These are phyloP conservation scores for Barnettozyma salicaria DNA, from an alignment of 805 yeast species.

Conservation along the genomic window DNA sequence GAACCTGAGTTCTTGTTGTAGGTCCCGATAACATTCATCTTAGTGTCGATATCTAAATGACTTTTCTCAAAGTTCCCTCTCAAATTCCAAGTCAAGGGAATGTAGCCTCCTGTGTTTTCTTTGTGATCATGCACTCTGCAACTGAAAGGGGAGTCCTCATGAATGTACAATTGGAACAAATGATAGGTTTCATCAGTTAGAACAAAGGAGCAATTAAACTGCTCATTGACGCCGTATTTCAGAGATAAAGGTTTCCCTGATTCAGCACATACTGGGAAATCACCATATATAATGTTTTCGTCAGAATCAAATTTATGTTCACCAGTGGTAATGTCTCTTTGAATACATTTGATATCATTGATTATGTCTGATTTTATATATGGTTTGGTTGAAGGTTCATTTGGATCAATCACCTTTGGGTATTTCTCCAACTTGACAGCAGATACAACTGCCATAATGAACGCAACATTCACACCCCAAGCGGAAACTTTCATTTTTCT, in stretches of 20 bases:
- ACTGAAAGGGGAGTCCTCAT: slow-evolving; percentile 70
- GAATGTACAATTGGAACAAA: slow-evolving; percentile 67
- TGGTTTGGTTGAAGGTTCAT: slow-evolving; percentile 9
- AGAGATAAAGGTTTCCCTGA: slow-evolving; percentile 55
- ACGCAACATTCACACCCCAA: neutral
- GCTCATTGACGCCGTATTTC: slow-evolving; percentile 43
- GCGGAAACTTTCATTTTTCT: too few relatives aligned
- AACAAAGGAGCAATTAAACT: slow-evolving; percentile 52
- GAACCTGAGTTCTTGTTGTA: slow-evolving; percentile 25
- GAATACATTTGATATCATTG: slow-evolving; percentile 48
- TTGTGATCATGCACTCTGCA: slow-evolving; percentile 52
- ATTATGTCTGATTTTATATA: slow-evolving; percentile 37
- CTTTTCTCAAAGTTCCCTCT: slow-evolving; percentile 63
- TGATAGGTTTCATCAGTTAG: slow-evolving; percentile 64
- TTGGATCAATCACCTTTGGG: slow-evolving; percentile 7
- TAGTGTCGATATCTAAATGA: slow-evolving; percentile 61
- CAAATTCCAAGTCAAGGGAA: slow-evolving; percentile 58
- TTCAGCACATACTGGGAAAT: slow-evolving; percentile 60
- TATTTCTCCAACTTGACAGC: slow-evolving; percentile 8
- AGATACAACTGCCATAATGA: neutral
- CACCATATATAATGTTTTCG: slow-evolving; percentile 48
- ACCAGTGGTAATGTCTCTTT: slow-evolving; percentile 66
- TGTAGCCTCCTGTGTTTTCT: slow-evolving; percentile 26
- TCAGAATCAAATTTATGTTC: slow-evolving; percentile 65
- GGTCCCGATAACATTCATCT: slow-evolving; percentile 44